phyloP scores from a whole-genome alignment of 1,284 basidiomycete genomes.

The Fistulina hepatica region DNA sequence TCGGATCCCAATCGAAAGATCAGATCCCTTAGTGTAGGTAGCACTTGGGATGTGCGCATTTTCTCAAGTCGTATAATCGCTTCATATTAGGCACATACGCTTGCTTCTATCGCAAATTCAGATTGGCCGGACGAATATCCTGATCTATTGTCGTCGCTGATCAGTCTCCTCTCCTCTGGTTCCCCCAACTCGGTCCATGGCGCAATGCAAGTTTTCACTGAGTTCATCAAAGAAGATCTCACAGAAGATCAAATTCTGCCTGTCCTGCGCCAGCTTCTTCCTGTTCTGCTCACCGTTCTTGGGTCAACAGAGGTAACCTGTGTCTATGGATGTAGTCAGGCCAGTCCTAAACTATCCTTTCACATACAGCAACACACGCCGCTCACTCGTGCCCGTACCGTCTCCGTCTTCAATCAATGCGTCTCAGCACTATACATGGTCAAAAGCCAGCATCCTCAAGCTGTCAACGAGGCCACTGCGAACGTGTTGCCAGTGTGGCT shows the following conservation, averaged over 20 bases:
- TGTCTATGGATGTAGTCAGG: conserved; percentile 9
- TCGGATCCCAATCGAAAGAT: conserved; percentile 83
- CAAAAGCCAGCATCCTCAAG: conserved; percentile 81
- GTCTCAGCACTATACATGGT: conserved; percentile 88
- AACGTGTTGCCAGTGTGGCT: conserved; percentile 85
- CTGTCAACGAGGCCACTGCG: conserved; percentile 74
- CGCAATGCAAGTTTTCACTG: conserved; percentile 88
- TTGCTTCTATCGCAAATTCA: conserved; percentile 76
- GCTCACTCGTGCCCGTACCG: conserved; percentile 71
- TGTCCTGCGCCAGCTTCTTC: conserved; percentile 74
- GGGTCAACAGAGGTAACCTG: conserved; percentile 56
- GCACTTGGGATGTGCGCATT: neutral
- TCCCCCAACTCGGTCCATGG: conserved; percentile 76
- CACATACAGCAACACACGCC: conserved; percentile 52
- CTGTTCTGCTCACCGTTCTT: conserved; percentile 76
- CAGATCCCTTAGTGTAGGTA: conserved; percentile 64
- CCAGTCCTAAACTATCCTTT: neutral
- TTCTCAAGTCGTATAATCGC: conserved; percentile 3
- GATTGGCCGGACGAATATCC: conserved; percentile 96
- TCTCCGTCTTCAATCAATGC: conserved; percentile 88
- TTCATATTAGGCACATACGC: conserved; percentile 56
- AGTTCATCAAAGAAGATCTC: conserved; percentile 85
- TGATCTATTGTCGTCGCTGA: conserved; percentile 61
- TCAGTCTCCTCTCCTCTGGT: conserved; percentile 62
- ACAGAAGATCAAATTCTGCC: conserved; percentile 89